These are phyloP conservation scores for Trichoderma brevicompactum DNA, from an alignment of 2,329 filamentous ascomycete genomes.

Conservation along the genomic window DNA sequence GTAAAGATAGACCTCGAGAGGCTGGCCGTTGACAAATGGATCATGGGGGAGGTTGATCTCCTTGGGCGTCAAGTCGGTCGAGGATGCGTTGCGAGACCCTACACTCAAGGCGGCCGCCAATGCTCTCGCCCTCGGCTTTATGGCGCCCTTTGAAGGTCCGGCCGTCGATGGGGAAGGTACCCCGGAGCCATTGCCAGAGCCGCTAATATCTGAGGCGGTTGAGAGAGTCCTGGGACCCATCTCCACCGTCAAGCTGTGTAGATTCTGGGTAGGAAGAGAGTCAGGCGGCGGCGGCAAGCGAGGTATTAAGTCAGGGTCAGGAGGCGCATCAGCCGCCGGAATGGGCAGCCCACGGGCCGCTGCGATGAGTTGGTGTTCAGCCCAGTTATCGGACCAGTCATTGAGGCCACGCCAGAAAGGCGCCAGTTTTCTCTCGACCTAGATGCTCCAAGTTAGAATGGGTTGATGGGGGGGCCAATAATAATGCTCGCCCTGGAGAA, in stretches of 20 bases:
- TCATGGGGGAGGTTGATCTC: slow-evolving; percentile 82
- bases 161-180: slow-evolving; percentile 56
- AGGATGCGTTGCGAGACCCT: slow-evolving; percentile 73
- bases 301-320: slow-evolving; percentile 66
- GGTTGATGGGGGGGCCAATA: background rate
- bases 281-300: slow-evolving; percentile 52
- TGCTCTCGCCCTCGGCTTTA: slow-evolving; percentile 86
- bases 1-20: slow-evolving; percentile 90
- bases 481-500: background rate
- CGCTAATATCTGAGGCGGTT: slow-evolving; percentile 71
- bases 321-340: slow-evolving; percentile 81
- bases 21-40: slow-evolving; percentile 91
- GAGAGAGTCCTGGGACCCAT: slow-evolving; percentile 79
- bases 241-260: slow-evolving; percentile 77
- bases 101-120: slow-evolving; percentile 78
- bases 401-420: slow-evolving; percentile 96
- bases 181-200: slow-evolving; percentile 63
- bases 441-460: slow-evolving; percentile 31
- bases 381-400: slow-evolving; percentile 87
- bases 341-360: slow-evolving; percentile 83
- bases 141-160: slow-evolving; percentile 54
- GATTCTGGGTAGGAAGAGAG: slow-evolving; percentile 56
- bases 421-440: slow-evolving; percentile 92
- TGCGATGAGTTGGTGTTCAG: slow-evolving; percentile 92
- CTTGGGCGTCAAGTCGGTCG: slow-evolving; percentile 72